These are phyloP conservation scores for Leucaena leucocephala DNA, from an alignment of 306 rosid genomes.

Conservation along the genomic window DNA sequence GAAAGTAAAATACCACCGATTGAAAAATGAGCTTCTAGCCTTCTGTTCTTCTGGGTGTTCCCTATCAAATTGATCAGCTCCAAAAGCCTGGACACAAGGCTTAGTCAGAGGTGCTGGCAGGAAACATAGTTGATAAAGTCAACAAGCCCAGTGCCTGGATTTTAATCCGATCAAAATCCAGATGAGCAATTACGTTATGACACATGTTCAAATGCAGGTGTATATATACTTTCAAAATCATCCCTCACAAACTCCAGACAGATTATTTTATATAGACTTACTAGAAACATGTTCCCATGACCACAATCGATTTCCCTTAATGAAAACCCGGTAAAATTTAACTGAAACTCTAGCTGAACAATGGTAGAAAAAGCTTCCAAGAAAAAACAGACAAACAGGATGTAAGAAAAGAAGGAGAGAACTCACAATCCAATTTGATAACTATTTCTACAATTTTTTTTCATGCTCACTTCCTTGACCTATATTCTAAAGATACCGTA, in stretches of 20 bases:
- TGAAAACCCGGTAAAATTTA: neutral
- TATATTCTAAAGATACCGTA: neutral
- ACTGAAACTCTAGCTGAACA: neutral
- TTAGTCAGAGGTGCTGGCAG: constrained; percentile 34
- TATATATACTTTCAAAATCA: neutral
- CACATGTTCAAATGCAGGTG: neutral
- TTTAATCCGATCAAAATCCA: neutral
- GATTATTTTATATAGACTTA: neutral
- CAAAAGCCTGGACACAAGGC: no score
- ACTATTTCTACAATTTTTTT: neutral
- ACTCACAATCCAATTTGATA: neutral
- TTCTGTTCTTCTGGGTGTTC: no score
- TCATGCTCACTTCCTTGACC: neutral
- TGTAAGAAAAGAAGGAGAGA: neutral
- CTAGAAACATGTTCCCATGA: neutral
- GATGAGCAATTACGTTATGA: neutral
- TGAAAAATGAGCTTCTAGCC: constrained; percentile 77
- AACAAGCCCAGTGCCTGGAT: constrained; percentile 60
- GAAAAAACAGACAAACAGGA: neutral
- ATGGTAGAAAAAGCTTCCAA: neutral
- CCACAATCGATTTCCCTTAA: neutral
- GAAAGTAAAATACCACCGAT: constrained; percentile 75
- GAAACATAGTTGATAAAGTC: constrained; percentile 54
- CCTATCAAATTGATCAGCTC: no score
- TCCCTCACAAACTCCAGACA: no score